A percentile compares a stretch with the other conserved stretches of the same genome.
Conservation (phyloP, 176 grass and related monocot genomes). For the Avena sativa region DNA sequence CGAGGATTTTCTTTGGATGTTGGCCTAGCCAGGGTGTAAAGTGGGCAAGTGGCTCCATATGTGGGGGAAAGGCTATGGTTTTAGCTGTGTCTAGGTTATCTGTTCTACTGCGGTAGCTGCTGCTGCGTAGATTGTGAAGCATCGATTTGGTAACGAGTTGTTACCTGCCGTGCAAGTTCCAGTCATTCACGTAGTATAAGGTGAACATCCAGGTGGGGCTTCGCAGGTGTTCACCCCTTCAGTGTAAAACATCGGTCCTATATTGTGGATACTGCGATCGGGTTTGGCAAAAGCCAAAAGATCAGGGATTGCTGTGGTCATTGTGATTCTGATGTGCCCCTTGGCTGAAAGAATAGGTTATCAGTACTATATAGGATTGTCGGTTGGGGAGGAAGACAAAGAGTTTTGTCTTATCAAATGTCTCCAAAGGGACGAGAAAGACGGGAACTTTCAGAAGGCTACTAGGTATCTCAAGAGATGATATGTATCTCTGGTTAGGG, state of each 20-base stretch:
- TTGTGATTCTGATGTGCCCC: slow-evolving; percentile 12
- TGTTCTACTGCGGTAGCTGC: neutral
- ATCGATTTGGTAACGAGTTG: slow-evolving; percentile 22
- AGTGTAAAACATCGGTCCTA: neutral
- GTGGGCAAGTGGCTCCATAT: neutral
- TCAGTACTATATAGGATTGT: neutral
- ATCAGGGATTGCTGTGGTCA: neutral
- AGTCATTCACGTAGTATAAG: neutral
- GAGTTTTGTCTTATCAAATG: neutral
- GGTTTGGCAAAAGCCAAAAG: neutral
- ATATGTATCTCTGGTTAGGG: neutral
- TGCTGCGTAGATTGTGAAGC: neutral
- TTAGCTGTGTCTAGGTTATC: neutral
- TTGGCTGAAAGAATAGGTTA: neutral
- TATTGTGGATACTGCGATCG: neutral
- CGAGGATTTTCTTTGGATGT: slow-evolving; percentile 3
- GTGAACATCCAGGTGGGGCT: slow-evolving; percentile 11
- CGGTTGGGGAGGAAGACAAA: neutral
- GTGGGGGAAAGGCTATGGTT: slow-evolving; percentile 16
- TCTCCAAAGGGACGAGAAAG: neutral
- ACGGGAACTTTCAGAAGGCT: neutral
- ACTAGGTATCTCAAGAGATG: neutral
- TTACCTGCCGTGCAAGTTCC: slow-evolving; percentile 14
- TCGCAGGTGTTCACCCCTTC: neutral
- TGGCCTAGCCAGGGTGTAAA: neutral